Base-by-base conservation (phyloP, 805 yeast genomes). In the Debaryomyces hansenii region DNA sequence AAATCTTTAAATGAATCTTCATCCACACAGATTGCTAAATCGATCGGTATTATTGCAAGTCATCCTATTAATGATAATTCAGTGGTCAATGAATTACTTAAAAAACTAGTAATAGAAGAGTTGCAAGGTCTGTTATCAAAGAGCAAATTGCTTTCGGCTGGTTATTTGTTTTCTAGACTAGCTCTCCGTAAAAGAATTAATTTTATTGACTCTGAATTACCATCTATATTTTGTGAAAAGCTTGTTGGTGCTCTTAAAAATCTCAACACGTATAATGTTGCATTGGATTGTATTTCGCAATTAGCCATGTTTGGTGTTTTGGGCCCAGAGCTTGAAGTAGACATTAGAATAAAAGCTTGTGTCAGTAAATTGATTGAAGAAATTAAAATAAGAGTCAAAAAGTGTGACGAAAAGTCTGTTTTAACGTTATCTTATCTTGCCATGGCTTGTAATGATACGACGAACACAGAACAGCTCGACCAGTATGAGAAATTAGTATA, bases 401-500 rank as follows among this genome's bases (percentile, higher is more conserved):
- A 77, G 51, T 69, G 72, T 41, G 83, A 83, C 51, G 96, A 88
- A 50, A 67, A 61, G 27, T 78, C 90, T 0, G 73, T 81, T 4
- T 58, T 80, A 33, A 68, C 86, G 0, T 73, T 84, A 59, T 79
- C 90, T 0, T 69, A 75, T 46, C 52, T 88, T 2, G 70, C 86
- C 0, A 58, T 87, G 33, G 59, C 69, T 1, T 42, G 45, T 10
- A 29, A 24, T 1, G 24, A 42, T 2, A 45, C 50, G 11, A 14
- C 27, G 20, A 36, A 29, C 4, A 56, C 54, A 2, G 52, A 45
- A 6, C 53, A 45, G 4, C 62, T 69, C 14, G 52, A 55, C 9
- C 59, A 70, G 1, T 71, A 70, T 45, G 78, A 84, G 38, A 60
- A 70, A 7, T 53, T 64, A 1, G 56, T 90, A 1, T 82, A 75